Evolutionary conservation across 176 grass and related monocot species (phyloP), one percentile per base, ranked within the genome.

Genomic region (Rhynchospora pubera): DNA sequence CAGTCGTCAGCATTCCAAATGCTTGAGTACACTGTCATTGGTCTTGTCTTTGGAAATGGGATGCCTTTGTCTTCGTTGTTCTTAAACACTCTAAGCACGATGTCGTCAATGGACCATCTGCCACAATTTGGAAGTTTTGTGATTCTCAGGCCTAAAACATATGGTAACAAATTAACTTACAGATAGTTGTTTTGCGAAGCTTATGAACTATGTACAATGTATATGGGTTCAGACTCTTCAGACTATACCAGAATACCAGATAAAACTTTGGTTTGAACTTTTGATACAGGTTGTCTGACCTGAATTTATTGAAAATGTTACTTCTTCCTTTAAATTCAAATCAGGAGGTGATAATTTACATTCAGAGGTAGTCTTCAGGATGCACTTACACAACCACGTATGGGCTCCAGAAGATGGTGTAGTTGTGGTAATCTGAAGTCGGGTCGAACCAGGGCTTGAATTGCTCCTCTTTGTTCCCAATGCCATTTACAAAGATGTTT

Each of bases 1-100:
- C 94, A 97, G 62, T 91, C 87, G 26, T 93, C 91, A 15, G 94
- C 94, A n/a, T 90, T 86, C 94, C 94, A 94, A 42, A 94, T 90
- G 94, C 94, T 97, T 1, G 85, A 88, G 90, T 92, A 94, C 18
- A 77, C 86, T 59, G 70, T 84, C 94, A 92, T 94, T 11, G 90
- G 86, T 66, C 82, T 88, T 46, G 50, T 79, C 10, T 81, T 87
- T 3, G 92, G 92, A 73, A 87, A 97, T 2, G 85, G 28, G 62
- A 94, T 65, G 55, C 88, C 89, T 8, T 85, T 55, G 63, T 65
- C 85, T 85, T 70, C 12, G 45, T 90, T 84, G 77, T 97, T 97
- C 57, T 83, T 91, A 78, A 89, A 97, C 9, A 62, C 89, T 57
- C 94, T 59, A 55, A 97, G 86, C 0, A 89, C 87, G 1, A 57